Evolutionary conservation across 257 asterid species (phyloP), one percentile per base, ranked within the genome.

Genomic region (Fraxinus pennsylvanica): DNA sequence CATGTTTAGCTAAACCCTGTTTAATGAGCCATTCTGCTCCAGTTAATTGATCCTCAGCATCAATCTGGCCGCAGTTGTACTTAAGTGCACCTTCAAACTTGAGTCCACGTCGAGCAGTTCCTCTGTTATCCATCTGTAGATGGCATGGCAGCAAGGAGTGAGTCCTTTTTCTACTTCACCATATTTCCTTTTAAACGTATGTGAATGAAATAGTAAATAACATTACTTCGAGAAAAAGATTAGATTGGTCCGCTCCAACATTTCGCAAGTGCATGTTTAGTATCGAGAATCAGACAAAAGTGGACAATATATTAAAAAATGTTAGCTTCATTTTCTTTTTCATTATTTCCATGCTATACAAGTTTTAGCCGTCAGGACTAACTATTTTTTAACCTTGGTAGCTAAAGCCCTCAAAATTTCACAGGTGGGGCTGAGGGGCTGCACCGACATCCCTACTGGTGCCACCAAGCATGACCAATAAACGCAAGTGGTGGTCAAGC

Each of bases 111-210:
- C 97, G 90, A 84, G 94, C 89, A 71, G 96, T 90, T 85, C 99
- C 99, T 84, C 99, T 84, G 81, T 92, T 94, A 74, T 94, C 99
- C 98, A 94, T 91, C 99, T 94, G 97, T 22, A 35, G 68, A 35
- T 73, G 78, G 65, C 61, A 54, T 29, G 32, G 69, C 4, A 78
- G 78, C 21, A 68, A 71, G 71, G 71, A 82, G 70, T 52, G 14
- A 45, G 71, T 67, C 66, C 6, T 50, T 41, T 39, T 59, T 68
- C 50, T 63, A 29, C 35, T 65, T 67, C 73, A 57, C 27, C 27
- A 57, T 57, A 19, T n/a, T 57, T n/a, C 66, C 66, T 57, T 57
- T n/a, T 6, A 57, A 57, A 17, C 21, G 3, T 9, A 57, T 0
- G 0, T n/a, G 10, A 19, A 57, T 7, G 27, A 57, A 17, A n/a